Evolutionary conservation across 441 rosid species (phyloP).

Genomic region (Heliophila coronopifolia): DNA sequence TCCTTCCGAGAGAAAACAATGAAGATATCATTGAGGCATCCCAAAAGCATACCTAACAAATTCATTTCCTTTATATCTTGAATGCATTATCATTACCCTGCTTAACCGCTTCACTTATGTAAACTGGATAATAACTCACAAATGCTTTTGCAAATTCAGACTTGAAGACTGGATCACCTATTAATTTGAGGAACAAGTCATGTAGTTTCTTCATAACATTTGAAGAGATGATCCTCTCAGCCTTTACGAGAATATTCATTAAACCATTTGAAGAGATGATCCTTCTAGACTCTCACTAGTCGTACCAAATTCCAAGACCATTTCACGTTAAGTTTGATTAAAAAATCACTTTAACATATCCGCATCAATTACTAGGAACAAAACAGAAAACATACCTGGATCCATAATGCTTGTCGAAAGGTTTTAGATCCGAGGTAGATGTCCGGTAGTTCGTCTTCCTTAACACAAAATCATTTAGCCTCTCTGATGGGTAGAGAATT

Average conservation of each 20-base stretch:
- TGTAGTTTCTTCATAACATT: constrained; percentile 53
- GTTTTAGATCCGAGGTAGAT: no score
- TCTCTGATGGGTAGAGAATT: no score
- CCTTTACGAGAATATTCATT: constrained; percentile 66
- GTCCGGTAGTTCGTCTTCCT: no score
- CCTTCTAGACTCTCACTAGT: constrained; percentile 78
- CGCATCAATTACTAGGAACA: no score
- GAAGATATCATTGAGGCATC: constrained; percentile 70
- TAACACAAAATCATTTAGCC: no score
- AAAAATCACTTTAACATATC: no score
- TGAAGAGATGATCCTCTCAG: constrained; percentile 64
- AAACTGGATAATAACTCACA: constrained; percentile 70
- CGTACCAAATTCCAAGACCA: constrained; percentile 76
- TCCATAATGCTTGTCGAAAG: no score
- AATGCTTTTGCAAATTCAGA: constrained; percentile 85
- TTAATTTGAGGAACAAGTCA: constrained; percentile 78
- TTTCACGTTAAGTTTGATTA: no score
- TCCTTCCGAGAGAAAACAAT: constrained; percentile 67
- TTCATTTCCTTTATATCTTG: constrained; percentile 73
- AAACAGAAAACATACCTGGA: no score
- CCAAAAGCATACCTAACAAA: constrained; percentile 59
- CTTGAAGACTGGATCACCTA: constrained; percentile 87
- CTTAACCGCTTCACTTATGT: constrained; percentile 56
- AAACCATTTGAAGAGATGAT: constrained; percentile 51
- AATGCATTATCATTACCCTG: constrained; percentile 38